Evolutionary conservation across 2,329 filamentous ascomycete genomes (phyloP).

Genomic region (Fusarium devonianum): DNA sequence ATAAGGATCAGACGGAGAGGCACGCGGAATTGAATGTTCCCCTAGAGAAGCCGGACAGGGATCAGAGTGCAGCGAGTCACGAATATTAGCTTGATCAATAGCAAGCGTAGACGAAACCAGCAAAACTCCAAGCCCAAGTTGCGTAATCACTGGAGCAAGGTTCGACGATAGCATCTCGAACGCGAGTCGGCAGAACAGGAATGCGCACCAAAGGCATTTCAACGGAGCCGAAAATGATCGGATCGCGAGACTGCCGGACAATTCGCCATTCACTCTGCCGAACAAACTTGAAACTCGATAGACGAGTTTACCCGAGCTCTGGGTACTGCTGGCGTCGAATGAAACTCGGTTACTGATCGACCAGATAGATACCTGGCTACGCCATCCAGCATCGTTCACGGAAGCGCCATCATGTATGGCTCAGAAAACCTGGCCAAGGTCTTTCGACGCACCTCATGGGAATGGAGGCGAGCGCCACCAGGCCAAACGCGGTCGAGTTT

Average conservation of each 20-base stretch:
- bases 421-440: slow-evolving; percentile 7
- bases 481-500: not conserved
- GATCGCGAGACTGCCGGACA: slow-evolving; percentile 13
- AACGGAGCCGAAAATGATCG: slow-evolving; percentile 7
- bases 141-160: no score
- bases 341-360: slow-evolving; percentile 13
- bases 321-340: slow-evolving; percentile 20
- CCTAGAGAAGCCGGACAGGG: no score
- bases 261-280: slow-evolving; percentile 7
- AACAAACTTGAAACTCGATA: slow-evolving; percentile 17
- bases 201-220: not conserved
- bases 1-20: no score
- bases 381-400: not conserved
- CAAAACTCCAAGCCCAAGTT: no score
- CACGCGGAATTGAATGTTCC: no score
- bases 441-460: slow-evolving; percentile 13
- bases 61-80: no score
- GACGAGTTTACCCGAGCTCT: slow-evolving; percentile 17
- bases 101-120: no score
- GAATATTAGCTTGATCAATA: no score
- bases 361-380: not conserved
- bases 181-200: not conserved
- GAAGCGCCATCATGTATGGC: no score
- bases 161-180: slow-evolving; percentile 3
- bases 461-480: slow-evolving; percentile 26